Conservation (phyloP, 2,329 filamentous ascomycete species). For the Metarhizium anisopliae region DNA sequence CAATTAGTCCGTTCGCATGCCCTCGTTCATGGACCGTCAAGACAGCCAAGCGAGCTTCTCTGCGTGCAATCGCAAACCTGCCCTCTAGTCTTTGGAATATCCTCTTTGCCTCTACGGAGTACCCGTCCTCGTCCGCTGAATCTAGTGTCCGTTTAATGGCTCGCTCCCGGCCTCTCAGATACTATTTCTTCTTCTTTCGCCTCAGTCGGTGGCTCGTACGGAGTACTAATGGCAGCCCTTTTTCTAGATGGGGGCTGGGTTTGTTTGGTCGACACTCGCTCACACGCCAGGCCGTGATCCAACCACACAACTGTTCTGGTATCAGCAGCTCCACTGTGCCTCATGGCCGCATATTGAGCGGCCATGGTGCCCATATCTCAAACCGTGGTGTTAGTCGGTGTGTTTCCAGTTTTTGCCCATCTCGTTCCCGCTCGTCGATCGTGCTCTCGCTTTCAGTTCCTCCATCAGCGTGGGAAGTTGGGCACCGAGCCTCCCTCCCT, state of each 20-base stretch:
- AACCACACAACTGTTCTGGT: conserved; percentile 15
- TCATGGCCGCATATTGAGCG: conserved; percentile 25
- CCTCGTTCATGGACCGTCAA: neutral
- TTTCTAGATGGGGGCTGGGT: neutral
- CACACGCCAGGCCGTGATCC: conserved; percentile 10
- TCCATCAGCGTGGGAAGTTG: neutral
- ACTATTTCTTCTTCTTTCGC: neutral
- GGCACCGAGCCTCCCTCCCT: conserved; percentile 7
- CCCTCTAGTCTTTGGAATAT: neutral
- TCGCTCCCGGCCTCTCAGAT: neutral
- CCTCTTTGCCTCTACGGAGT: neutral
- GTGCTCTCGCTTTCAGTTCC: neutral
- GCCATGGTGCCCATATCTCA: conserved; percentile 15
- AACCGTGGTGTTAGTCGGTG: conserved; percentile 23
- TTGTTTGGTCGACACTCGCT: neutral
- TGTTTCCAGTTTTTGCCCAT: conserved; percentile 18
- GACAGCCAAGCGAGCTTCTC: neutral
- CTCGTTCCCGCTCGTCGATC: conserved; percentile 16
- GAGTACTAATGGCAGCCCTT: neutral
- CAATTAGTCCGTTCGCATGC: conserved; percentile 5
- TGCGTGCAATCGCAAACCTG: neutral
- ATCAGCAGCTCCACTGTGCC: conserved; percentile 23
- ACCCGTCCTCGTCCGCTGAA: neutral
- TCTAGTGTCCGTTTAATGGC: neutral
- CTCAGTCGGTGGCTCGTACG: neutral